phyloP scores from a whole-genome alignment of 148 eudicot species.

The Oxyria digyna region DNA sequence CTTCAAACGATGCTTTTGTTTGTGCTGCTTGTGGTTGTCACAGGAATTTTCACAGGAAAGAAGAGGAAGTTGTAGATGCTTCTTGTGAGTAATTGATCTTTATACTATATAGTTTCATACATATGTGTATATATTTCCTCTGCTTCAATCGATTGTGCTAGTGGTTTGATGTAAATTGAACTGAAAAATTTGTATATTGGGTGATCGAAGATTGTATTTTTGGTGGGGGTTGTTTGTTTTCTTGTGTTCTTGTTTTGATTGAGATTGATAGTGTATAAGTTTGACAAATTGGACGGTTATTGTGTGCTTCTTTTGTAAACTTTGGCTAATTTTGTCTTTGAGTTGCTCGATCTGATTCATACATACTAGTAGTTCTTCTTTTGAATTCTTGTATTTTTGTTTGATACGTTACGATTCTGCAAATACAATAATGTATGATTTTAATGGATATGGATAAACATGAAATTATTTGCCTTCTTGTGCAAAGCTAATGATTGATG shows the following conservation, averaged over 20 bases:
- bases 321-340: not conserved
- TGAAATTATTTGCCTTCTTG: no score
- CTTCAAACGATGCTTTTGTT: constrained; percentile 32
- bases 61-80: constrained; percentile 31
- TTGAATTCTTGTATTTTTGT: not conserved
- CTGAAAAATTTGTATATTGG: not conserved
- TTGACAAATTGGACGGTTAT: not conserved
- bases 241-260: not conserved
- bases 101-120: not conserved
- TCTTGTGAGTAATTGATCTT: constrained; percentile 43
- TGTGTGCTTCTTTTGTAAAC: not conserved
- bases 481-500: no score
- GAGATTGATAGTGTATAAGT: constrained; percentile 3
- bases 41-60: constrained; percentile 58
- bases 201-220: not conserved
- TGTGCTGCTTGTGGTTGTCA: constrained; percentile 88
- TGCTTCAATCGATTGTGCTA: not conserved
- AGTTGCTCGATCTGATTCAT: not conserved
- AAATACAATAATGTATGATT: no score
- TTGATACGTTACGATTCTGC: not conserved
- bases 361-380: not conserved
- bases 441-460: no score
- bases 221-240: not conserved
- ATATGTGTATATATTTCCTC: not conserved
- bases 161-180: constrained; percentile 3